Evolutionary conservation across 805 yeast species (phyloP).

Genomic region (Wickerhamiella lipophila): DNA sequence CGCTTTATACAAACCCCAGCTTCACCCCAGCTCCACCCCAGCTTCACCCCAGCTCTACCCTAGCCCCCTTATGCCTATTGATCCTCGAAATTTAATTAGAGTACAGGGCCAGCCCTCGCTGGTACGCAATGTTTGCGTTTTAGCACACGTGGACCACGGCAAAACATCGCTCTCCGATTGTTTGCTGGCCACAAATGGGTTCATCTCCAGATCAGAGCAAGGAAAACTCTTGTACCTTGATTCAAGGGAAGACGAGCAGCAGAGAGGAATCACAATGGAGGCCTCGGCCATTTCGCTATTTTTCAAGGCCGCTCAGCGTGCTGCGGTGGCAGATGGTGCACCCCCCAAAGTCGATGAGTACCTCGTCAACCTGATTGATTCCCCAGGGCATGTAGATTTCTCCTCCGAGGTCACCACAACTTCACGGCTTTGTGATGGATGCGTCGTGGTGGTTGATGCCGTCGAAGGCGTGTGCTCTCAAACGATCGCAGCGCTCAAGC

Average conservation of each 20-base stretch:
- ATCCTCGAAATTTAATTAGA: constrained; percentile 48
- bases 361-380: constrained; percentile 82
- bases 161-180: constrained; percentile 92
- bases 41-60: not conserved
- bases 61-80: constrained; percentile 29
- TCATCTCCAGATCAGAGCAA: constrained; percentile 86
- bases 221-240: constrained; percentile 90
- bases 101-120: constrained; percentile 57
- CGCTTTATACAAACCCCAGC: no score
- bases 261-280: constrained; percentile 96
- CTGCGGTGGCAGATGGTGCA: constrained; percentile 25
- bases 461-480: constrained; percentile 98
- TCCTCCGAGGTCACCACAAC: constrained; percentile 94
- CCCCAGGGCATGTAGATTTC: constrained; percentile 99
- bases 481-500: constrained; percentile 86
- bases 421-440: constrained; percentile 92
- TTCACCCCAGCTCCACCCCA: not conserved
- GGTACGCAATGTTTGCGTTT: constrained; percentile 81
- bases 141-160: constrained; percentile 98
- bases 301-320: constrained; percentile 51
- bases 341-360: constrained; percentile 47
- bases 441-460: constrained; percentile 86
- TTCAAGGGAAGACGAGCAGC: constrained; percentile 89
- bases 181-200: constrained; percentile 86
- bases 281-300: constrained; percentile 90